Conservation (phyloP, 2,329 filamentous ascomycete genomes). For the Trichoderma arundinaceum region DNA sequence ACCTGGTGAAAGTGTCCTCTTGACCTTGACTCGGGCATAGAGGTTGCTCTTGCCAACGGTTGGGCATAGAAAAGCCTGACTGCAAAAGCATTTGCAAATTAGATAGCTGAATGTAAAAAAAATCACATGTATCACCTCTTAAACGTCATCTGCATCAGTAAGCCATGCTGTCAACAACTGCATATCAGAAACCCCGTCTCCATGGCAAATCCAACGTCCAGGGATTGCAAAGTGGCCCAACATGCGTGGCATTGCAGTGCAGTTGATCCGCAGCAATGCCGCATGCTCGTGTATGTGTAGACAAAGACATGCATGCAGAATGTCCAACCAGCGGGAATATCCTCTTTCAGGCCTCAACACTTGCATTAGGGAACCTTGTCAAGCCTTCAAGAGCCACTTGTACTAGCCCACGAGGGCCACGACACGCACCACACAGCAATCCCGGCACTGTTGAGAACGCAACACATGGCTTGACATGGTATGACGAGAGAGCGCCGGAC, state of each 20-base stretch:
- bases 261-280: background rate
- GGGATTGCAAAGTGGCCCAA: constrained; percentile 15
- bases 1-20: constrained; percentile 30
- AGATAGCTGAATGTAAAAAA: constrained; percentile 6
- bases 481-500: constrained; percentile 18
- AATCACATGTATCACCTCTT: constrained; percentile 2
- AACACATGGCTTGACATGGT: constrained; percentile 15
- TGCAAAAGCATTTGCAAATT: background rate
- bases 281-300: background rate
- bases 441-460: background rate
- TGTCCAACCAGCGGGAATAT: background rate
- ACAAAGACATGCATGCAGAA: background rate
- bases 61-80: background rate
- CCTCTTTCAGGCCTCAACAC: constrained; percentile 26
- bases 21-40: constrained; percentile 28
- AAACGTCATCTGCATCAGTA: constrained; percentile 14
- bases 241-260: constrained; percentile 24
- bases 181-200: background rate
- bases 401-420: constrained; percentile 7
- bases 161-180: constrained; percentile 13
- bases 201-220: background rate
- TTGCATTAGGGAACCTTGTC: constrained; percentile 20
- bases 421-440: background rate
- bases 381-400: constrained; percentile 11
- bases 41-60: background rate